phyloP scores from a whole-genome alignment of 2,329 filamentous ascomycete species.

The Colletotrichum sojae region DNA sequence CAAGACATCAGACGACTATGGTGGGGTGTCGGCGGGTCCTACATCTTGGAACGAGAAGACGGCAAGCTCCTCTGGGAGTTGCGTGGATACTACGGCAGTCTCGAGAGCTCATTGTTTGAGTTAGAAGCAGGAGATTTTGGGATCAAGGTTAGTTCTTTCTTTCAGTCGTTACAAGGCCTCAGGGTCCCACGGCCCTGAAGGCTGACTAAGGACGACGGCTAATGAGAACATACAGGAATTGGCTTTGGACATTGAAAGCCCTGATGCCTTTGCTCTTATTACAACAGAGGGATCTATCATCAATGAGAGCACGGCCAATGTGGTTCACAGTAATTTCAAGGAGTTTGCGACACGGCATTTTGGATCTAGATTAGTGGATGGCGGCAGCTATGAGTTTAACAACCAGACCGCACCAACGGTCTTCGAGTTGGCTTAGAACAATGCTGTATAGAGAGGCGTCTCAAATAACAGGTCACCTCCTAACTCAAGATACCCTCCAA shows the following conservation, averaged over 20 bases:
- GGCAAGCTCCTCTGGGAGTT: slow-evolving; percentile 13
- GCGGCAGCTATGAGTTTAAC: slow-evolving; percentile 6
- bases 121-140: neutral
- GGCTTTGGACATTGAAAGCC: slow-evolving; percentile 16
- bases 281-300: slow-evolving; percentile 4
- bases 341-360: slow-evolving; percentile 19
- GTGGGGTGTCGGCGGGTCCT: slow-evolving; percentile 8
- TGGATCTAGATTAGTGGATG: slow-evolving; percentile 8
- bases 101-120: slow-evolving; percentile 7
- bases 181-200: neutral
- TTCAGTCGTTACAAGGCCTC: neutral
- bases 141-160: slow-evolving; percentile 10
- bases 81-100: slow-evolving; percentile 6
- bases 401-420: neutral
- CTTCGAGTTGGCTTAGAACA: slow-evolving; percentile 1
- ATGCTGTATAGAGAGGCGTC: neutral
- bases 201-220: neutral
- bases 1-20: slow-evolving; percentile 15
- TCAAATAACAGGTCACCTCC: neutral
- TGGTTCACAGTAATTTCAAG: slow-evolving; percentile 14
- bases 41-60: slow-evolving; percentile 16
- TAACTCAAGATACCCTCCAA: neutral
- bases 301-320: slow-evolving; percentile 10
- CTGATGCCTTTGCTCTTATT: slow-evolving; percentile 12
- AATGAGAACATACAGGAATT: slow-evolving; percentile 5